Evolutionary conservation across 2,329 filamentous ascomycete species (phyloP), one percentile per base, ranked within the genome.

Genomic region (Colletotrichum somersetense): DNA sequence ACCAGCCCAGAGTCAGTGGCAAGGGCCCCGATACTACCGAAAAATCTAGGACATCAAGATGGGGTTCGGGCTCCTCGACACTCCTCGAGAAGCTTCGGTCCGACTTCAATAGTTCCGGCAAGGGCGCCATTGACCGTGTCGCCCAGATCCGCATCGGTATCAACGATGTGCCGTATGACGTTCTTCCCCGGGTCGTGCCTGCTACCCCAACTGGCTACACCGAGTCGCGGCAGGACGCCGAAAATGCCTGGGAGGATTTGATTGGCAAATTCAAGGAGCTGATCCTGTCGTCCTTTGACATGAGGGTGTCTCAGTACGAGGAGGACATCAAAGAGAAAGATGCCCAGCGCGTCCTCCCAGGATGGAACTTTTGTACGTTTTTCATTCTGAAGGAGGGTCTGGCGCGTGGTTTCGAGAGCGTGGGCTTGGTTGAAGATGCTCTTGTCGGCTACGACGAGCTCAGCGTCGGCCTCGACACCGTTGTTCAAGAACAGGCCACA

Each of bases 301-400:
- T 91, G 76, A 90, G 96, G 11, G 96, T 99, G 1, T 91, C 89
- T 26, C 96, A 98, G 77, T 99, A 99, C 80, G 96, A 99, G 81
- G 95, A 98, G 72, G 96, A 99, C 76, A 97, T 99, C 76, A 93
- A 94, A 74, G 96, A 98, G 80, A 96, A 95, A 78, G 96, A 98
- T 76, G 89, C 92, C 0, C 95, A 98, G 80, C 89, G 96, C 58
- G 91, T 87, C 44, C 83, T 99, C 23, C 96, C 96, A 0, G 96
- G 96, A 0, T 99, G 96, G 96, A 99, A 99, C 79, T 99, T 99
- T 79, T 98, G 96, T 82, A 99, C 96, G 0, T 99, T 99, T 80
- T 99, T 99, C 80, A 95, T 99, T 20, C 87, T 99, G 11, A 99
- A 99, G 78, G 96, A 99, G 81, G 96, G 96, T 0, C 84, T 99